These are phyloP conservation scores for Irpex sp. DNA, from an alignment of 1,284 basidiomycete genomes.

Conservation along the genomic window DNA sequence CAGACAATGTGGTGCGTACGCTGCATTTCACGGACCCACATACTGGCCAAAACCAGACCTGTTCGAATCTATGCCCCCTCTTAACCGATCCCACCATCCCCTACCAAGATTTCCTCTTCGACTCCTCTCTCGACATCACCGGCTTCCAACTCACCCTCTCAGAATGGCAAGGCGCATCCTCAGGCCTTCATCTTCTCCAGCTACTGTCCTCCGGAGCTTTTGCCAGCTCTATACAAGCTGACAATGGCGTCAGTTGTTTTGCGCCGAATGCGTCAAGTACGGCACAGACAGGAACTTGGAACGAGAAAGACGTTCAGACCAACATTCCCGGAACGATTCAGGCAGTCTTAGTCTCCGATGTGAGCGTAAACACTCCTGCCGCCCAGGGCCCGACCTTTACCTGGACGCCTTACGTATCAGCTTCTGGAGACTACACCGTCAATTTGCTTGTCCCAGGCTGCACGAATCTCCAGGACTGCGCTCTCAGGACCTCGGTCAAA, in stretches of 20 bases:
- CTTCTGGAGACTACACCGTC: slow-evolving; percentile 82
- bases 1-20: slow-evolving; percentile 79
- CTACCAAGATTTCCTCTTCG: slow-evolving; percentile 88
- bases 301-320: slow-evolving; percentile 54
- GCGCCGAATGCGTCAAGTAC: slow-evolving; percentile 65
- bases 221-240: slow-evolving; percentile 56
- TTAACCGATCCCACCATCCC: slow-evolving; percentile 66
- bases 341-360: slow-evolving; percentile 65
- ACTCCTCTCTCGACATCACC: slow-evolving; percentile 53
- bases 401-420: slow-evolving; percentile 87
- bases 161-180: slow-evolving; percentile 68
- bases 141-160: slow-evolving; percentile 82
- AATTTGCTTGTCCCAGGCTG: slow-evolving; percentile 89
- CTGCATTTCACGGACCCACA: slow-evolving; percentile 75
- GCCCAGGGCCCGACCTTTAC: slow-evolving; percentile 70
- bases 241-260: slow-evolving; percentile 72
- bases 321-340: slow-evolving; percentile 77
- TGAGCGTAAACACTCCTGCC: slow-evolving; percentile 59
- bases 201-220: slow-evolving; percentile 89
- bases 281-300: slow-evolving; percentile 66
- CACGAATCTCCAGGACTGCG: slow-evolving; percentile 74
- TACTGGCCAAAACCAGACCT: slow-evolving; percentile 69
- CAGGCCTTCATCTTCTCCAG: slow-evolving; percentile 86
- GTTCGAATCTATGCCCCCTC: slow-evolving; percentile 67
- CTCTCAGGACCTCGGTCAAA: slow-evolving; percentile 73